Percentiles rank a stretch among this genome's conserved stretches.
Evolutionary conservation across 768 basidiomycete species (phyloP).

Genomic region (Phylloporus sp.): DNA sequence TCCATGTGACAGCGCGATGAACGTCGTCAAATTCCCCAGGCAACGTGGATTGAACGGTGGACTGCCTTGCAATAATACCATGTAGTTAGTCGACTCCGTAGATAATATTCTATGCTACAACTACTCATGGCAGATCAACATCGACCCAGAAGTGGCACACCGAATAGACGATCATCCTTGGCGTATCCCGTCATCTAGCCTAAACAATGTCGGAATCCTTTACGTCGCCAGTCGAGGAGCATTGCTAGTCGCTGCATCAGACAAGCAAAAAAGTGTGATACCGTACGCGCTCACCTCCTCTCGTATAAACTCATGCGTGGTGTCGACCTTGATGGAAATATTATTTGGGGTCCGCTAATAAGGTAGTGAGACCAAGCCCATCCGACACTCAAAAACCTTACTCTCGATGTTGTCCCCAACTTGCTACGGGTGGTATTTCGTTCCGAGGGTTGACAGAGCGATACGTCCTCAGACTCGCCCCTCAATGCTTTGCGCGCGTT

Average conservation of each 20-base stretch:
- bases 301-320: conserved; percentile 46
- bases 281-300: conserved; percentile 30
- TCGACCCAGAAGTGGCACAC: no score
- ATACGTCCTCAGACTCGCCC: conserved; percentile 5
- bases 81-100: no score
- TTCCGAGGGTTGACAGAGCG: conserved; percentile 3
- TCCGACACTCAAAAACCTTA: not conserved
- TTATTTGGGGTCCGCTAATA: conserved; percentile 33
- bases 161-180: no score
- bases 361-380: not conserved
- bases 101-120: no score
- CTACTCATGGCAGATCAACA: no score
- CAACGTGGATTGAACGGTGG: no score
- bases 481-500: conserved; percentile 50
- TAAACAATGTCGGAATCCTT: conserved; percentile 8
- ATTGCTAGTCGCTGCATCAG: not conserved
- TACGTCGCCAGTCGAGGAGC: conserved; percentile 4
- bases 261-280: not conserved
- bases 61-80: no score
- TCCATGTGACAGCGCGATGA: no score
- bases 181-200: no score
- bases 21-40: no score
- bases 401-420: conserved; percentile 5
- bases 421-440: conserved; percentile 2
- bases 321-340: conserved; percentile 63